Evolutionary conservation across 495 filamentous ascomycete species (phyloP).

Genomic region (Podospora fimiseda): DNA sequence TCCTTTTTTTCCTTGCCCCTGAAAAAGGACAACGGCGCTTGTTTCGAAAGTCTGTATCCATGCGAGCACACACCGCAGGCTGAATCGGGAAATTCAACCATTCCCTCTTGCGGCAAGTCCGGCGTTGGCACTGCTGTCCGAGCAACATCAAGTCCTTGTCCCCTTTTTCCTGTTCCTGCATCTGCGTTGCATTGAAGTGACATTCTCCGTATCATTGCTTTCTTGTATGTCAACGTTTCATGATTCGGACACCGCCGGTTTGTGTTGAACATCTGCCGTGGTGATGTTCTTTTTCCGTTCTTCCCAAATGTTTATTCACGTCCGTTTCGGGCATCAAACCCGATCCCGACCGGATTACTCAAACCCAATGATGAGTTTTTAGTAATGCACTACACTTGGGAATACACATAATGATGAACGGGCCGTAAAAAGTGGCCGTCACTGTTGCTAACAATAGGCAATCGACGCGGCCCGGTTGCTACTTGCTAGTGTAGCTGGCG

Average conservation of each 20-base stretch:
- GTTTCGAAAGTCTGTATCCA: conserved; percentile 22
- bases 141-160: conserved; percentile 4
- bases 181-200: not conserved
- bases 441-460: not conserved
- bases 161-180: not conserved
- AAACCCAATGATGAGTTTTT: too few relatives aligned
- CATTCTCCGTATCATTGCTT: not conserved
- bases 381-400: too few relatives aligned
- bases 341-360: too few relatives aligned
- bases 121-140: not conserved
- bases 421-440: not conserved
- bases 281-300: too few relatives aligned
- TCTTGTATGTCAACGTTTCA: not conserved
- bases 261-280: too few relatives aligned
- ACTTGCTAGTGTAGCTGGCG: not conserved
- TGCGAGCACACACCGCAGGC: conserved; percentile 3
- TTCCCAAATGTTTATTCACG: too few relatives aligned
- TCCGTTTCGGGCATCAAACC: too few relatives aligned
- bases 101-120: conserved; percentile 4
- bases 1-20: conserved; percentile 13
- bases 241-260: too few relatives aligned
- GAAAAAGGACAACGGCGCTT: conserved; percentile 16
- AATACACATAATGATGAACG: too few relatives aligned
- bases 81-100: conserved; percentile 7
- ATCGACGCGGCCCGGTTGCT: not conserved